Evolutionary conservation across 2,329 filamentous ascomycete species (phyloP).

Genomic region (Alternaria gaisen): DNA sequence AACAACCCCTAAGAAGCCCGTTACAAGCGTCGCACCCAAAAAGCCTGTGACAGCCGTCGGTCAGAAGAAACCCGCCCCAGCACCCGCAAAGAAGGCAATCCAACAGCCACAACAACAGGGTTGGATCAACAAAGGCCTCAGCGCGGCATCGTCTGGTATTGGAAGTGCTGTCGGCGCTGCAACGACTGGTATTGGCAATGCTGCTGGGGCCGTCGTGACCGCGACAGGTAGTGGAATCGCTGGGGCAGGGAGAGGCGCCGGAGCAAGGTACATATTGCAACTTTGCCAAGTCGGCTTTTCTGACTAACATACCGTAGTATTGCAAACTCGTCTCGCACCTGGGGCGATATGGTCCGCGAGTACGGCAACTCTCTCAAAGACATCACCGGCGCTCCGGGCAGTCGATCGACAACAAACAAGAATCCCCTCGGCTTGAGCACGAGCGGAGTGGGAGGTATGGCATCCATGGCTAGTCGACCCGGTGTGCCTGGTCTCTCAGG

Average conservation of each 20-base stretch:
- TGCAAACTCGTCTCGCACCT: constrained; percentile 55
- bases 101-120: constrained; percentile 48
- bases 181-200: constrained; percentile 56
- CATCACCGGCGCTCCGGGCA: constrained; percentile 55
- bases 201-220: constrained; percentile 54
- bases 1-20: constrained; percentile 11
- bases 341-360: constrained; percentile 59
- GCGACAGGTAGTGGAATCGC: constrained; percentile 58
- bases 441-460: constrained; percentile 39
- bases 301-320: constrained; percentile 45
- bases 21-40: constrained; percentile 13
- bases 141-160: constrained; percentile 23
- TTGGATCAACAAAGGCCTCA: constrained; percentile 53
- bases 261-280: constrained; percentile 16
- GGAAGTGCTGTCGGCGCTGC: constrained; percentile 43
- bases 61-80: constrained; percentile 22
- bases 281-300: too few relatives aligned
- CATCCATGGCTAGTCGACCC: constrained; percentile 34
- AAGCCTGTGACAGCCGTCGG: constrained; percentile 20
- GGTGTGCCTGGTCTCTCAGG: constrained; percentile 20
- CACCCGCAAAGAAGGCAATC: constrained; percentile 16
- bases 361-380: constrained; percentile 63
- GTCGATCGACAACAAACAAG: constrained; percentile 54
- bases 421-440: constrained; percentile 58
- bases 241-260: constrained; percentile 27